Conservation (phyloP, 2,329 filamentous ascomycete species). For the Claviceps pusilla region DNA sequence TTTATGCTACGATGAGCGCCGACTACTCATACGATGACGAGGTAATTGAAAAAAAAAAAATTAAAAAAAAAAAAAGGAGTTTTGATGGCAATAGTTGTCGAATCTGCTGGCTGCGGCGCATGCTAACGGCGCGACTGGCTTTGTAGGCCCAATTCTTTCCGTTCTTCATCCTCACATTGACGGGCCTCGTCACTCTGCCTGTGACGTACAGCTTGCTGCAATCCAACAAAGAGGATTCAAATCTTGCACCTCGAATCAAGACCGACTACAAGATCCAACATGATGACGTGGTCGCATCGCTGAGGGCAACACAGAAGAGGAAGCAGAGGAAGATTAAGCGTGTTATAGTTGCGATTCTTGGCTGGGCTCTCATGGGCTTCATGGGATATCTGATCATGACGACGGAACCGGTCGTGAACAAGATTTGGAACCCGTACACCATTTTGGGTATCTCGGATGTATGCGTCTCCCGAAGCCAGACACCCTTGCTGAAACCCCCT, state of each 20-base stretch:
- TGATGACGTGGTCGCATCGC: conserved; percentile 66
- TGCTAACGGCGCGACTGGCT: conserved; percentile 1
- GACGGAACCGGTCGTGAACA: conserved; percentile 54
- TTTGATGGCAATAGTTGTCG: background rate
- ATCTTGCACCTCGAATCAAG: conserved; percentile 67
- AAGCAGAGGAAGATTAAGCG: conserved; percentile 82
- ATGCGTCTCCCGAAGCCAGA: background rate
- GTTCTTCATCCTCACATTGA: conserved; percentile 90
- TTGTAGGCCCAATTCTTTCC: conserved; percentile 87
- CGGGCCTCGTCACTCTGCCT: conserved; percentile 73
- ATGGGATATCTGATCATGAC: conserved; percentile 86
- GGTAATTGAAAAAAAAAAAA: conserved; percentile 27
- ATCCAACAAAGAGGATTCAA: conserved; percentile 60
- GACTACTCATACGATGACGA: conserved; percentile 98
- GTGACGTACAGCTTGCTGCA: conserved; percentile 79
- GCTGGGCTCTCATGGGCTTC: conserved; percentile 71
- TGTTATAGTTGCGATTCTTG: conserved; percentile 56
- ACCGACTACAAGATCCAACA: conserved; percentile 69
- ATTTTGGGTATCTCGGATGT: conserved; percentile 78
- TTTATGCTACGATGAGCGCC: conserved; percentile 54
- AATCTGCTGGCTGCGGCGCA: background rate
- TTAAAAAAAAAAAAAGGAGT: background rate
- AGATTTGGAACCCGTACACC: conserved; percentile 94
- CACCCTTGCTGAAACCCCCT: background rate
- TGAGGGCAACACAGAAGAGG: conserved; percentile 76